Base-by-base conservation (phyloP, 805 yeast species). In the Kazachstania martiniae region DNA sequence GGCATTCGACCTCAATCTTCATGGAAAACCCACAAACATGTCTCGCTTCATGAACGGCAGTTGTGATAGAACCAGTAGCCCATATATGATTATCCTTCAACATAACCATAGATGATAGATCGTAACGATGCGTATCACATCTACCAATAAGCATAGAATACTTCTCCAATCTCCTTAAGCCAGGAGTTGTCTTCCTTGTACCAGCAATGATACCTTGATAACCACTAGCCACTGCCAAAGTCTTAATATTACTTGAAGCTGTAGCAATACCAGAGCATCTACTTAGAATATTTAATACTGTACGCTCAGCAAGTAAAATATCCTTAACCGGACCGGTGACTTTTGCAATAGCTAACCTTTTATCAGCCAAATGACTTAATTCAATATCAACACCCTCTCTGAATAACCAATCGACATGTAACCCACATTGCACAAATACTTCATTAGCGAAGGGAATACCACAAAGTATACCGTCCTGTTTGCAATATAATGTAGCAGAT, bases 151-250 rank as follows among this genome's bases (percentile, higher is more conserved):
- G 61, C 97, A 87, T 89, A 16, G 94, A 79, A 59, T 87, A 87
- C 55, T 87, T 87, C 53, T 87, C 97, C 36, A 89, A 60, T 27
- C 77, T 64, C 49, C 97, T 72, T 40, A 87, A 68, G 0, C 97
- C 97, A 0, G 97, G 97, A 0, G 97, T 89, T n/a, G 96, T 89
- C 59, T 87, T 87, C 52, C 97, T 72, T 1, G 97, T 87, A 5
- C 96, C 97, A 0, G 97, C 96, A 52, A 87, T 85, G 16, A 78
- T 68, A 0, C 97, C 97, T 3, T 61, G 61, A 51, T 74, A 89
- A 0, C 93, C 91, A 4, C 69, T 59, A 26, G 68, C 58, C 35
- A 75, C 68, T 1, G 95, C 95, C 36, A 72, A 55, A 5, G 59
- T 49, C 32, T 75, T 61, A 3, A 87, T 69, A 18, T 61, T 56